Conservation (phyloP, 2,329 filamentous ascomycete genomes). For the Fusarium sp. region DNA sequence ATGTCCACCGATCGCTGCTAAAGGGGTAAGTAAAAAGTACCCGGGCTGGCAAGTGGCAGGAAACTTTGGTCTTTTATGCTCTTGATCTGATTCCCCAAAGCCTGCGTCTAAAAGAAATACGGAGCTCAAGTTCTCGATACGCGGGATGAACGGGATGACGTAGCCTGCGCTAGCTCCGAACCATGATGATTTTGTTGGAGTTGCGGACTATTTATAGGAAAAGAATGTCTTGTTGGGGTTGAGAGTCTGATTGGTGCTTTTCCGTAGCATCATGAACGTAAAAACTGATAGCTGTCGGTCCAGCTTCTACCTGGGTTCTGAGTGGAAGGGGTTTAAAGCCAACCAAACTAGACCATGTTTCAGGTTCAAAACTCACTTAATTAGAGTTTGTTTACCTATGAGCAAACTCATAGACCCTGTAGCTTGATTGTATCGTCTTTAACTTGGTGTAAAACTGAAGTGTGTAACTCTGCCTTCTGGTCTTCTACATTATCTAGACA, state of each 20-base stretch:
- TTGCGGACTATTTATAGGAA: neutral
- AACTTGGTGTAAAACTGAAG: neutral
- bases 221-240: neutral
- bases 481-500: neutral
- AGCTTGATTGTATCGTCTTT: too few relatives aligned
- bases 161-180: conserved; percentile 24
- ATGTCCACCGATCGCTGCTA: too few relatives aligned
- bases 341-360: too few relatives aligned
- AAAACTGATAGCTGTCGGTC: neutral
- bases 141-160: conserved; percentile 28
- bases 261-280: neutral
- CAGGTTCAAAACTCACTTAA: too few relatives aligned
- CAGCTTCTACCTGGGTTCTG: too few relatives aligned
- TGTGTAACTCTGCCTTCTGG: neutral
- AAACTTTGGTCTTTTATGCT: too few relatives aligned
- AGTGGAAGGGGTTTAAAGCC: too few relatives aligned
- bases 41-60: too few relatives aligned
- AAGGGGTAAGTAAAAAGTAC: too few relatives aligned
- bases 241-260: neutral
- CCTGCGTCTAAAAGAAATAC: too few relatives aligned
- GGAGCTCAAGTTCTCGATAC: neutral
- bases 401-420: neutral
- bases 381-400: too few relatives aligned
- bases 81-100: too few relatives aligned
- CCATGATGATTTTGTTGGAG: neutral